Conservation (phyloP, 2,329 filamentous ascomycete genomes). For the Talaromyces sp. region DNA sequence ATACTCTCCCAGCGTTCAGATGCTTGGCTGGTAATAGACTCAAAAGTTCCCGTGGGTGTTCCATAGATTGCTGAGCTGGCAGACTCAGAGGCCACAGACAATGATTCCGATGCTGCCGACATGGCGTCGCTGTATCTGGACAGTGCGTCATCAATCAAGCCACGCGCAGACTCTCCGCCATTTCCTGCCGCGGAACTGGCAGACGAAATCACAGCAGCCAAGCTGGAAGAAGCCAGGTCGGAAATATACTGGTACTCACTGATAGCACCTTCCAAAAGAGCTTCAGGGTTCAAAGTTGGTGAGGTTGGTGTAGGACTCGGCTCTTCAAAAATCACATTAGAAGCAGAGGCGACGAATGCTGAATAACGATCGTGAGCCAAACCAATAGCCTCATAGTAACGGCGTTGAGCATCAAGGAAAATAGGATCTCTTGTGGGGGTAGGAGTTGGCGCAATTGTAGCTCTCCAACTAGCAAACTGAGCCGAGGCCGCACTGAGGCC, state of each 20-base stretch:
- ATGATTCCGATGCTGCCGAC: conserved; percentile 41
- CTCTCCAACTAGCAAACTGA: conserved; percentile 66
- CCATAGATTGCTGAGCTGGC: conserved; percentile 47
- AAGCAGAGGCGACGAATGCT: conserved; percentile 68
- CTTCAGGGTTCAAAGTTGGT: conserved; percentile 30
- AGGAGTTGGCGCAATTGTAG: conserved; percentile 59
- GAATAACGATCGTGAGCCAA: conserved; percentile 75
- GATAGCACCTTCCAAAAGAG: conserved; percentile 34
- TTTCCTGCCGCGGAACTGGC: conserved; percentile 37
- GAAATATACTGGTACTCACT: conserved; percentile 36
- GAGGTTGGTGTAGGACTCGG: conserved; percentile 55
- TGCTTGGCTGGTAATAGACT: conserved; percentile 53
- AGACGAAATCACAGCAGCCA: conserved; percentile 40
- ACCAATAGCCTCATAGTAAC: conserved; percentile 76
- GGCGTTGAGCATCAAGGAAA: conserved; percentile 58
- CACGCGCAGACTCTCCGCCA: conserved; percentile 35
- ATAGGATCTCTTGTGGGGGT: conserved; percentile 55
- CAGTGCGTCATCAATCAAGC: conserved; percentile 42
- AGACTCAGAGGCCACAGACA: conserved; percentile 37
- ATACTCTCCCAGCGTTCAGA: conserved; percentile 62
- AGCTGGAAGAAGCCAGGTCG: conserved; percentile 38
- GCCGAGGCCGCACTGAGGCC: conserved; percentile 67
- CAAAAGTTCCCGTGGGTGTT: conserved; percentile 38
- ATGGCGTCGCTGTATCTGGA: conserved; percentile 45
- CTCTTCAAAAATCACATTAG: conserved; percentile 63